A percentile compares a stretch with the other conserved stretches of the same genome.
phyloP scores from a whole-genome alignment of 768 basidiomycete genomes.

The Termitomyces sp. region DNA sequence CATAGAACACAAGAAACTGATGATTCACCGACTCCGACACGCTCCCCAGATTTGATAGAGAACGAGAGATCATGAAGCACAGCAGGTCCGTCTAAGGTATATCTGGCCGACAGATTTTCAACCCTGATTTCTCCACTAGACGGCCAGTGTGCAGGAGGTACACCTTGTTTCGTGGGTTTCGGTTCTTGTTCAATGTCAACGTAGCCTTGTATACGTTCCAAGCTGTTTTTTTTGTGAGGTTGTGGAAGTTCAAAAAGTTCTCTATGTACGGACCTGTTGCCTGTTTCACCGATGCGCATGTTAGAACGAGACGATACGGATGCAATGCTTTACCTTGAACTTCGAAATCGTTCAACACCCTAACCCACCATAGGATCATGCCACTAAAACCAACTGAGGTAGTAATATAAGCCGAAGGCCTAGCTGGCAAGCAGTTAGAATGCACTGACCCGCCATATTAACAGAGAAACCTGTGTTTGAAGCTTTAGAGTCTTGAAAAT shows the following conservation, averaged over 20 bases:
- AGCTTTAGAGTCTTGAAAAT: conserved; percentile 34
- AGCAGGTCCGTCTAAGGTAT: conserved; percentile 48
- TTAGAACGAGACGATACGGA: conserved; percentile 13
- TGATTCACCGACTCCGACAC: conserved; percentile 43
- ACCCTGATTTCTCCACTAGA: conserved; percentile 49
- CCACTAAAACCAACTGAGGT: conserved; percentile 45
- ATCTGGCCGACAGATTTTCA: conserved; percentile 50
- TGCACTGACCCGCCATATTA: conserved; percentile 39
- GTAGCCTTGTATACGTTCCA: conserved; percentile 70
- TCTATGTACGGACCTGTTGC: conserved; percentile 31
- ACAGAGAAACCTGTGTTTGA: conserved; percentile 48
- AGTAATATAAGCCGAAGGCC: neutral
- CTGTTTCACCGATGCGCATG: conserved; percentile 21
- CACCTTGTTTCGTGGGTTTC: conserved; percentile 29
- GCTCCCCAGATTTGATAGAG: conserved; percentile 49
- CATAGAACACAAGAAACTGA: neutral
- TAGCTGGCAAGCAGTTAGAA: conserved; percentile 15
- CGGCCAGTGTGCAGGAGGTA: conserved; percentile 66
- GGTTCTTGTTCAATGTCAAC: conserved; percentile 58
- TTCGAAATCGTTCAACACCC: conserved; percentile 39
- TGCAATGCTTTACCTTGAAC: conserved; percentile 26
- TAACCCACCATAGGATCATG: conserved; percentile 46
- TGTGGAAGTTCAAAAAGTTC: neutral
- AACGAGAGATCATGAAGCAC: conserved; percentile 53
- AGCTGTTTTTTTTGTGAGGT: conserved; percentile 18